Evolutionary conservation across 768 basidiomycete genomes (phyloP).

Genomic region (Suillus subluteus): DNA sequence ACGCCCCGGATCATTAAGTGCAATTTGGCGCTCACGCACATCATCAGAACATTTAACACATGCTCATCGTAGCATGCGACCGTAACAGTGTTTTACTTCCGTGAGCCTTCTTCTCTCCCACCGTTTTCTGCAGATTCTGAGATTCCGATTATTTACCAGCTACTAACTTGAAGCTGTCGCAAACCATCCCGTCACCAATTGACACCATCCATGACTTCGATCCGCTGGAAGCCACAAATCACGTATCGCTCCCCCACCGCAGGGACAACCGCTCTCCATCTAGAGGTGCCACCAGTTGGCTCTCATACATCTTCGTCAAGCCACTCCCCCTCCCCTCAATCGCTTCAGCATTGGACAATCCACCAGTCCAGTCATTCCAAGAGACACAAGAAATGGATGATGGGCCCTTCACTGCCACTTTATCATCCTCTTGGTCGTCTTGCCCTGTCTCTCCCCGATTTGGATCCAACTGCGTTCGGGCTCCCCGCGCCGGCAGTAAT

Average conservation of each 20-base stretch:
- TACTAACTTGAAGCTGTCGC: too few relatives aligned
- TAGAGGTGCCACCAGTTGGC: constrained; percentile 24
- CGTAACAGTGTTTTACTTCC: too few relatives aligned
- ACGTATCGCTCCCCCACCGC: constrained; percentile 63
- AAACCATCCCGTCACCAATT: background rate
- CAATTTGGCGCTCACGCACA: constrained; percentile 3
- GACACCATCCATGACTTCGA: constrained; percentile 21
- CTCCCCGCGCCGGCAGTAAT: constrained; percentile 50
- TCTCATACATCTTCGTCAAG: constrained; percentile 21
- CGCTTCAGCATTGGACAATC: constrained; percentile 16
- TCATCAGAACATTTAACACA: background rate
- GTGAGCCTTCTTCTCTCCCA: background rate
- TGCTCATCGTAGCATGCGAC: constrained; percentile 6
- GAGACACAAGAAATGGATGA: constrained; percentile 24
- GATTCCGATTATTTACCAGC: background rate
- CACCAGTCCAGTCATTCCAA: constrained; percentile 16
- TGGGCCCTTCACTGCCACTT: constrained; percentile 54
- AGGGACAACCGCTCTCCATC: constrained; percentile 29
- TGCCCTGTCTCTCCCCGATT: constrained; percentile 66
- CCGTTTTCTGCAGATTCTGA: background rate
- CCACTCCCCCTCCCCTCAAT: constrained; percentile 19
- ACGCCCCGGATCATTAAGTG: background rate
- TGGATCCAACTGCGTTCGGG: constrained; percentile 61
- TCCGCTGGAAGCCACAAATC: constrained; percentile 57
- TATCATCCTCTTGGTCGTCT: constrained; percentile 70